phyloP scores from a whole-genome alignment of 1,284 basidiomycete species.

The Pterulicium gracile region DNA sequence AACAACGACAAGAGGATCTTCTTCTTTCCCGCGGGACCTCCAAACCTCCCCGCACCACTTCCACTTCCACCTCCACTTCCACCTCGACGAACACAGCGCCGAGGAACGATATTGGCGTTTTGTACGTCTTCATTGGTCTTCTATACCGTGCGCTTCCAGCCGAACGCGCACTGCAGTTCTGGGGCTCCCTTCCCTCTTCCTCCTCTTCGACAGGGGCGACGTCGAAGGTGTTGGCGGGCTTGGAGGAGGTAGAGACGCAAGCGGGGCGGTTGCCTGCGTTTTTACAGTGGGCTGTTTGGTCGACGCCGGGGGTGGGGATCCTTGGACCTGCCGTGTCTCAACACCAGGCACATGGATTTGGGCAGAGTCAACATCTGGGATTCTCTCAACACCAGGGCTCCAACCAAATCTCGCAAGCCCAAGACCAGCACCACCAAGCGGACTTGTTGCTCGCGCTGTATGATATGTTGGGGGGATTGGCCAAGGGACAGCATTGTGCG shows the following conservation, averaged over 20 bases:
- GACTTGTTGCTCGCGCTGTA: conserved; percentile 74
- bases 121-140: conserved; percentile 76
- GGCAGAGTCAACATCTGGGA: too few relatives aligned
- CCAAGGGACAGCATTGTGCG: conserved; percentile 76
- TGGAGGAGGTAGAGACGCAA: conserved; percentile 43
- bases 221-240: conserved; percentile 39
- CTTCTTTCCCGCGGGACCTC: conserved; percentile 52
- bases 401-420: too few relatives aligned
- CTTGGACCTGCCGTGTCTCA: too few relatives aligned
- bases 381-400: too few relatives aligned
- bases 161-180: conserved; percentile 76
- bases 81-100: conserved; percentile 28
- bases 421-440: conserved; percentile 62
- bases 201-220: conserved; percentile 25
- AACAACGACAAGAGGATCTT: conserved; percentile 84
- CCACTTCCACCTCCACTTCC: conserved; percentile 33
- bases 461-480: conserved; percentile 81
- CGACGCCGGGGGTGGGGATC: too few relatives aligned
- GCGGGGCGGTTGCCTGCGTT: conserved; percentile 69
- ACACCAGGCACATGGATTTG: too few relatives aligned
- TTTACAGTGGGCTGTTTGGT: conserved; percentile 81
- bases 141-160: conserved; percentile 67
- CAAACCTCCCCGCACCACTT: conserved; percentile 43
- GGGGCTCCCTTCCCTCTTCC: conserved; percentile 55
- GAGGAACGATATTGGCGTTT: conserved; percentile 75